A percentile compares a stretch with the other conserved stretches of the same genome.
phyloP scores from a whole-genome alignment of 805 yeast genomes.

The Candida hungchunana region DNA sequence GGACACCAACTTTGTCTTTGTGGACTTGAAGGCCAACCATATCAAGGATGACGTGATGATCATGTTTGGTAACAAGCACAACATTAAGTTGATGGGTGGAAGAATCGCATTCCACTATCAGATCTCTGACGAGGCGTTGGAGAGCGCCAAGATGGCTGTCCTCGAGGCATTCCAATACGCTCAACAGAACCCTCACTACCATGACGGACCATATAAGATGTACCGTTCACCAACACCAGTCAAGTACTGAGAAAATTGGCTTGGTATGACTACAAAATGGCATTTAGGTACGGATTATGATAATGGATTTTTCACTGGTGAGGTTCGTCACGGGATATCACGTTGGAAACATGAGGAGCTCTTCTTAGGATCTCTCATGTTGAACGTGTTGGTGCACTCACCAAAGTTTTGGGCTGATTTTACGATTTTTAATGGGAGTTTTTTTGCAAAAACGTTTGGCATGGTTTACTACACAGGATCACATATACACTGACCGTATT shows the following conservation, averaged over 20 bases:
- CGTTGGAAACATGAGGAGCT: too few relatives aligned
- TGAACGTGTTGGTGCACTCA: too few relatives aligned
- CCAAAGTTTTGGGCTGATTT: constrained; percentile 4
- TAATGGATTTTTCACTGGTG: background rate
- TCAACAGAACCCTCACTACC: constrained; percentile 45
- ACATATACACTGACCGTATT: too few relatives aligned
- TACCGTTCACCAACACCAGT: constrained; percentile 38
- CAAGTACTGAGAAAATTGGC: constrained; percentile 21
- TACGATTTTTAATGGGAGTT: constrained; percentile 8
- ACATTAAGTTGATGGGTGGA: constrained; percentile 57
- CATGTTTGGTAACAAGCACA: constrained; percentile 49
- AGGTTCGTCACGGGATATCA: too few relatives aligned
- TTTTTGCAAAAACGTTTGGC: constrained; percentile 1
- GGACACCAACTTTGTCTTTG: constrained; percentile 79
- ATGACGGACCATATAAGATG: constrained; percentile 44
- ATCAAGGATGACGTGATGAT: constrained; percentile 54
- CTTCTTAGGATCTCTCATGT: too few relatives aligned
- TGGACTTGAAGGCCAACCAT: constrained; percentile 44
- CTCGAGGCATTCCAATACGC: constrained; percentile 55
- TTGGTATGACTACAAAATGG: constrained; percentile 21
- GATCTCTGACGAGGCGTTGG: constrained; percentile 49
- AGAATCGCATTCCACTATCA: constrained; percentile 82
- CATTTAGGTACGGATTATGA: constrained; percentile 14
- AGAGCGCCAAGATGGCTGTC: constrained; percentile 52
- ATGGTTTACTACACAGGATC: background rate